Evolutionary conservation across 2,329 filamentous ascomycete species (phyloP).

Genomic region (Chrysoporthe deuterocubensis): DNA sequence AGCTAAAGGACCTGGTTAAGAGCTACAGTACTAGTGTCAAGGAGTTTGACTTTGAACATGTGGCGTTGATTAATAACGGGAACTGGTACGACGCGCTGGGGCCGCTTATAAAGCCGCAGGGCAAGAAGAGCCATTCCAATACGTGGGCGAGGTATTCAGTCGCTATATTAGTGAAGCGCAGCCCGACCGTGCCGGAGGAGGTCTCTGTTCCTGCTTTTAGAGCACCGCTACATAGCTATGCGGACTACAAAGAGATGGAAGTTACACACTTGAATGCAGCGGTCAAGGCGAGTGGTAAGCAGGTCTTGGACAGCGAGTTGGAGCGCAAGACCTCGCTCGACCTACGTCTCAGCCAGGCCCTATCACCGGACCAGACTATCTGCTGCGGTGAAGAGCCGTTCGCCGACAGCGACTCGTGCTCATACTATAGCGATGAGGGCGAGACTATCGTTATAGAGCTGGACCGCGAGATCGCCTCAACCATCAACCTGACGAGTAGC

Average conservation of each 20-base stretch:
- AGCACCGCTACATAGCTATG: conserved; percentile 1
- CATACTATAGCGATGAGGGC: conserved; percentile 20
- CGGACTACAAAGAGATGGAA: conserved; percentile 27
- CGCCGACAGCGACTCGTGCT: too few species aligned
- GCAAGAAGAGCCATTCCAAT: conserved; percentile 32
- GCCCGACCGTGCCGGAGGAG: conserved; percentile 5
- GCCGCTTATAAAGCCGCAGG: conserved; percentile 58
- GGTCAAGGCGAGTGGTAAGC: conserved; percentile 55
- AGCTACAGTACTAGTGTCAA: conserved; percentile 69
- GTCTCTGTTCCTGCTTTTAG: neutral
- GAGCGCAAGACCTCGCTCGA: conserved; percentile 38
- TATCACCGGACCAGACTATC: conserved; percentile 11
- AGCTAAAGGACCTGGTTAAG: conserved; percentile 71
- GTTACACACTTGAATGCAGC: conserved; percentile 44
- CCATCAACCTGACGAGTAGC: conserved; percentile 30
- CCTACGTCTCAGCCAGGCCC: conserved; percentile 12
- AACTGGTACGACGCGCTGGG: conserved; percentile 84
- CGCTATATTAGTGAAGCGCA: too few species aligned
- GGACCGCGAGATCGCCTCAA: conserved; percentile 36
- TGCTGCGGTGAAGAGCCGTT: conserved; percentile 6
- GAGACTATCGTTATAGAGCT: conserved; percentile 24
- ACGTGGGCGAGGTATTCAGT: conserved; percentile 49
- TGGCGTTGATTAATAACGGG: conserved; percentile 68
- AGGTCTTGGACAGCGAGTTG: conserved; percentile 49
- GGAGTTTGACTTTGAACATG: conserved; percentile 81